A percentile compares a stretch with the other conserved stretches of the same genome.
Evolutionary conservation across 2,329 filamentous ascomycete species (phyloP).

Genomic region (Phoma herbarum): DNA sequence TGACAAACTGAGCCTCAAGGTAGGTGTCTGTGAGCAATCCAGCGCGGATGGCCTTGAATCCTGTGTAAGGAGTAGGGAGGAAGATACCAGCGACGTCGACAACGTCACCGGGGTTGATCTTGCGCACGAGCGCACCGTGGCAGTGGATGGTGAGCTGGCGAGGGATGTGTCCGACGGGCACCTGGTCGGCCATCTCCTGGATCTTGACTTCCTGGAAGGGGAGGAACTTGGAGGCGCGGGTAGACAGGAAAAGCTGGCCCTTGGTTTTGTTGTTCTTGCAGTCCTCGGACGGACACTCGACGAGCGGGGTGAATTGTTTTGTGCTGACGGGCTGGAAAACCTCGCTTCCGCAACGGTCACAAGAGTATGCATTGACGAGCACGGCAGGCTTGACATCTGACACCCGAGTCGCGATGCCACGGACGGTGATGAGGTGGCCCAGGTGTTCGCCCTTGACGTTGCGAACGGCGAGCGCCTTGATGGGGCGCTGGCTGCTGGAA

Average conservation of each 20-base stretch:
- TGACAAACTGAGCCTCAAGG: constrained; percentile 90
- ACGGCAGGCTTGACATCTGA: constrained; percentile 98
- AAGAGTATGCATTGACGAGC: constrained; percentile 98
- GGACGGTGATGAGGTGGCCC: constrained; percentile 90
- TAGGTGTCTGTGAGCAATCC: constrained; percentile 98
- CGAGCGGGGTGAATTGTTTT: constrained; percentile 88
- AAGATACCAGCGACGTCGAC: constrained; percentile 96
- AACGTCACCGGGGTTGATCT: constrained; percentile 92
- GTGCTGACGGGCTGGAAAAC: constrained; percentile 96
- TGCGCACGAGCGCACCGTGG: constrained; percentile 83
- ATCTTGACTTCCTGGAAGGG: constrained; percentile 99
- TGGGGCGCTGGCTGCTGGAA: constrained; percentile 66
- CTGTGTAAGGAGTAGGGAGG: constrained; percentile 96
- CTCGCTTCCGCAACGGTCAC: constrained; percentile 94
- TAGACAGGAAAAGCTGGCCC: constrained; percentile 91
- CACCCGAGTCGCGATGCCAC: constrained; percentile 92
- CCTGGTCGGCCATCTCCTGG: constrained; percentile 98
- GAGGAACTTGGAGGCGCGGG: constrained; percentile 94
- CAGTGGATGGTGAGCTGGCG: constrained; percentile 89
- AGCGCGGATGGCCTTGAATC: constrained; percentile 95
- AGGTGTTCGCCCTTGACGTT: constrained; percentile 93
- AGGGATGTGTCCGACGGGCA: constrained; percentile 96
- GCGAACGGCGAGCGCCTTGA: constrained; percentile 83
- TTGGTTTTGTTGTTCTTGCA: constrained; percentile 91
- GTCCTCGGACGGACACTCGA: constrained; percentile 87